Base-by-base conservation (phyloP, 176 grass and related monocot species). In the Triticum urartu region DNA sequence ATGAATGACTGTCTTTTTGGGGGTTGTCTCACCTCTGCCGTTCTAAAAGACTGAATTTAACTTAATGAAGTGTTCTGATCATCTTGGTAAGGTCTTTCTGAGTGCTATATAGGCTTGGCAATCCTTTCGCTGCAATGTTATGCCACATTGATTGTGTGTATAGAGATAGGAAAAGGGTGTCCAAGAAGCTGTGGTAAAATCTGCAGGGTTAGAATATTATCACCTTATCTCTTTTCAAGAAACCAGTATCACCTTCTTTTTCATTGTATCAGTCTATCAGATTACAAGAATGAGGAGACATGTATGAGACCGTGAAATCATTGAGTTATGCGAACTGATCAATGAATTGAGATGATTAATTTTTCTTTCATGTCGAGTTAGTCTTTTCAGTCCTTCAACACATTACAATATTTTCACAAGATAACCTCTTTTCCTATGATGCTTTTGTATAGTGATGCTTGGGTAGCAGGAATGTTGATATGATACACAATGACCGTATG, bases 271-370 rank as follows among this genome's bases (percentile, higher is more conserved):
- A 9, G 43, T 68, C 7, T 39, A 73, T 65, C 2, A 9, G 43
- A 56, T n/a, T 75, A 52, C 48, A 52, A 69, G 47, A 50, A 43
- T 11, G 47, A 30, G 28, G 28, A 30, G 28, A 30, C 28, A 30
- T 30, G 28, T 30, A 30, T 30, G 28, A 30, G 18, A 54, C 28
- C 28, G 24, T 67, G 47, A 66, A 50, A 24, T 28, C 33, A 9
- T 58, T 11, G 1, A 60, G 14, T 66, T 35, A 2, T 79, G 15
- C 75, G 59, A 75, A 80, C 45, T 47, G 17, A 40, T 47, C 72
- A 40, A n/a, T 66, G 25, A 75, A 75, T 72, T 75, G 47, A 50
- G 48, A 81, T 78, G 80, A 88, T 78, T 61, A 59, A 4, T 80
- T 65, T 10, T 26, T 56, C 13, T 28, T 71, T 34, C 3, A 24